Conservation (phyloP, 2,329 filamentous ascomycete genomes). For the Fonsecaea pedrosoi region DNA sequence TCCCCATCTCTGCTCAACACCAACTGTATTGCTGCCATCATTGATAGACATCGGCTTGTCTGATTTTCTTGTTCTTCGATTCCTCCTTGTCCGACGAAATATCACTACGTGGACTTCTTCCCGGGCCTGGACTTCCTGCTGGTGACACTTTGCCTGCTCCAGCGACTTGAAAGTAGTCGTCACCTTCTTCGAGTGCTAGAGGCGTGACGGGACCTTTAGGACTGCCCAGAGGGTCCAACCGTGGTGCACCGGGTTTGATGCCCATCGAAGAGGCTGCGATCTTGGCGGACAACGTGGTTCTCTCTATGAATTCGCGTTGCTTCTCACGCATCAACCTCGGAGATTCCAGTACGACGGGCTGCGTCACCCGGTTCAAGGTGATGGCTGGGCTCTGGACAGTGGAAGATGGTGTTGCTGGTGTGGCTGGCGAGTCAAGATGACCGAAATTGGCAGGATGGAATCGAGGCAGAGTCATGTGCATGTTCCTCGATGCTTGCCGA, state of each 20-base stretch:
- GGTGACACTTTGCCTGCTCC: slow-evolving; percentile 37
- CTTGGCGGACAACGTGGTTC: slow-evolving; percentile 44
- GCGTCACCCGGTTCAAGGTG: slow-evolving; percentile 36
- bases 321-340: slow-evolving; percentile 50
- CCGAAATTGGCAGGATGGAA: slow-evolving; percentile 56
- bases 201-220: slow-evolving; percentile 55
- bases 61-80: slow-evolving; percentile 28
- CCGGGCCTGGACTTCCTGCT: slow-evolving; percentile 43
- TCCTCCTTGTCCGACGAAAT: slow-evolving; percentile 33
- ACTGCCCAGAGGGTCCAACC: slow-evolving; percentile 53
- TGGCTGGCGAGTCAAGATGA: slow-evolving; percentile 41
- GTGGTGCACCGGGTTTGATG: slow-evolving; percentile 52
- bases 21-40: slow-evolving; percentile 10
- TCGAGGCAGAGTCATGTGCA: slow-evolving; percentile 53
- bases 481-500: slow-evolving; percentile 47
- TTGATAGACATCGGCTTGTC: slow-evolving; percentile 33
- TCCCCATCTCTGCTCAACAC: not conserved
- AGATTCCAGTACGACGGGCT: slow-evolving; percentile 43
- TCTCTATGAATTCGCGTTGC: slow-evolving; percentile 53
- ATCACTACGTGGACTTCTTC: slow-evolving; percentile 32
- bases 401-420: slow-evolving; percentile 46
- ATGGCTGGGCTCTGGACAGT: slow-evolving; percentile 43
- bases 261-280: slow-evolving; percentile 41
- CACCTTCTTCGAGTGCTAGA: slow-evolving; percentile 48
- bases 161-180: slow-evolving; percentile 47